These are phyloP conservation scores for Monocercomonoides exilis DNA, from an alignment of 78 protist genomes.

Conservation along the genomic window DNA sequence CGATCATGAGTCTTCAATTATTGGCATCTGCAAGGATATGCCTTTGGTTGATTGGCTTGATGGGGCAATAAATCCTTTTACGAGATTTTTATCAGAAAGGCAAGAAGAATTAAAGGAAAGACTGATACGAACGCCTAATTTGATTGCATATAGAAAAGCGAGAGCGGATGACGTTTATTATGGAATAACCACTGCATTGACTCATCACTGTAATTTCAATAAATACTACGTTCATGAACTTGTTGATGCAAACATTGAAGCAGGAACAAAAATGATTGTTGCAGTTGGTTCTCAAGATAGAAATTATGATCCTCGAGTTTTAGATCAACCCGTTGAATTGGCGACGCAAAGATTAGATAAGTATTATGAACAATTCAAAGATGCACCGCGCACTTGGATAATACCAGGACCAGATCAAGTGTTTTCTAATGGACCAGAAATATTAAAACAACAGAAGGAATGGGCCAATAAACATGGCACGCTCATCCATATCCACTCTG, in stretches of 20 bases:
- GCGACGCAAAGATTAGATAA: not conserved
- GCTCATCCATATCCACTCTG: constrained; percentile 32
- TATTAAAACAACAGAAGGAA: constrained; percentile 16
- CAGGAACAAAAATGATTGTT: constrained; percentile 34
- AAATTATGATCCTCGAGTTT: constrained; percentile 19
- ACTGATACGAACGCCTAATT: constrained; percentile 16
- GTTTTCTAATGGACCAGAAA: constrained; percentile 28
- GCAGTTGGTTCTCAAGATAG: constrained; percentile 40
- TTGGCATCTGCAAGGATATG: constrained; percentile 29
- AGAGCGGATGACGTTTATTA: constrained; percentile 29
- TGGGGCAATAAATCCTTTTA: constrained; percentile 26
- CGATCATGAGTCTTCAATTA: constrained; percentile 30
- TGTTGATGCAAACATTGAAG: constrained; percentile 23
- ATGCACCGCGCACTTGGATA: not conserved
- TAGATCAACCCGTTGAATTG: not conserved
- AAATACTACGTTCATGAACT: constrained; percentile 24
- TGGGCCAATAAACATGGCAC: constrained; percentile 29
- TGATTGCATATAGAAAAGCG: constrained; percentile 22
- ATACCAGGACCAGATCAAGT: constrained; percentile 41
- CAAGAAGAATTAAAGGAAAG: not conserved
- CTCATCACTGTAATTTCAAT: constrained; percentile 35
- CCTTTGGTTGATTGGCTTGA: constrained; percentile 37
- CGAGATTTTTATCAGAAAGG: not conserved
- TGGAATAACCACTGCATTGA: constrained; percentile 23
- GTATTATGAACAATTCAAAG: not conserved